phyloP scores from a whole-genome alignment of 2,329 filamentous ascomycete genomes.

The Coniochaeta sp. region DNA sequence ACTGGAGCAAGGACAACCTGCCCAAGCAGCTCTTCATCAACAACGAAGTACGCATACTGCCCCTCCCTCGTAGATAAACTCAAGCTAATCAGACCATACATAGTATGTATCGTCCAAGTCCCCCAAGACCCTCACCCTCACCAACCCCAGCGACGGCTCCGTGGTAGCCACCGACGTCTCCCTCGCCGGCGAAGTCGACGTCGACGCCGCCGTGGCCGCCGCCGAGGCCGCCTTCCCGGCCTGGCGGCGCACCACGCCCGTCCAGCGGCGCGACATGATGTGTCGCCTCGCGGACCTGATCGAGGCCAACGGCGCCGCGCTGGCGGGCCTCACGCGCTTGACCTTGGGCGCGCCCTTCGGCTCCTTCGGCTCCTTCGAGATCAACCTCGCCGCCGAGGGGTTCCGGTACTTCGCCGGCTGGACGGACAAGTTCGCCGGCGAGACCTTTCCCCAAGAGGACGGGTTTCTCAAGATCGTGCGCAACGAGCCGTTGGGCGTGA shows the following conservation, averaged over 20 bases:
- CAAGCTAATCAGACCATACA: not conserved
- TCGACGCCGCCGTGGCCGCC: conserved; percentile 38
- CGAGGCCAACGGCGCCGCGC: conserved; percentile 23
- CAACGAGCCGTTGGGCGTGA: conserved; percentile 26
- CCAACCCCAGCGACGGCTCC: conserved; percentile 40
- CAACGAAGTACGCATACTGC: conserved; percentile 20
- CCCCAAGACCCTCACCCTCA: conserved; percentile 36
- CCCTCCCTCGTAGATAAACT: not conserved
- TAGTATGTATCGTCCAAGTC: conserved; percentile 34
- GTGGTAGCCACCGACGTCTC: conserved; percentile 40
- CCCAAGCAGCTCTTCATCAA: conserved; percentile 30
- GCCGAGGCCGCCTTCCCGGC: conserved; percentile 38
- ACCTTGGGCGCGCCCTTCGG: conserved; percentile 43
- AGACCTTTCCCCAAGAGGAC: conserved; percentile 32
- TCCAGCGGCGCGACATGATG: conserved; percentile 30
- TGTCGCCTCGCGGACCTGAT: conserved; percentile 36
- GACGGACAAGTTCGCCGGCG: conserved; percentile 29
- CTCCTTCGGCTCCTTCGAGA: conserved; percentile 51
- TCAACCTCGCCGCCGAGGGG: conserved; percentile 52
- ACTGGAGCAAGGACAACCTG: conserved; percentile 22
- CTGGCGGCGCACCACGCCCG: conserved; percentile 29
- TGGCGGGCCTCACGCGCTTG: conserved; percentile 33
- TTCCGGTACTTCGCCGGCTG: conserved; percentile 34
- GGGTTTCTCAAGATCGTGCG: conserved; percentile 33
- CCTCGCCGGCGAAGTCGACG: conserved; percentile 36